These are phyloP conservation scores for Coemansia sp. DNA, from an alignment of 371 early-diverging fungal species.

Conservation along the genomic window DNA sequence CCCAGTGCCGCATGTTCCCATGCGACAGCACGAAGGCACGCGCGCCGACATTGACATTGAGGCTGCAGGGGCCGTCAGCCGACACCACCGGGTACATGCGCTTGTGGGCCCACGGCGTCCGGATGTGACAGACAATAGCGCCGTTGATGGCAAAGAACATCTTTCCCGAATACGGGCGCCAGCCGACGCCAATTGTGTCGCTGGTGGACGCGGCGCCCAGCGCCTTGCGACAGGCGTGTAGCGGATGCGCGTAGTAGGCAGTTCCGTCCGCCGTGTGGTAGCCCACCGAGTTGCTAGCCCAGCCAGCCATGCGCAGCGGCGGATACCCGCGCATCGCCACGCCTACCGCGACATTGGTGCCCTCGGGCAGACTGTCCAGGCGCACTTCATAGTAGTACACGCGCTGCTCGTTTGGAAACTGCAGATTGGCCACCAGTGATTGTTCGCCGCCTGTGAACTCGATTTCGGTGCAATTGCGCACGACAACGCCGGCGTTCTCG, in stretches of 20 bases:
- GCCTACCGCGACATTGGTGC: conserved; percentile 43
- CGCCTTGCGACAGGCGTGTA: conserved; percentile 21
- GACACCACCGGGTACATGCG: conserved; percentile 48
- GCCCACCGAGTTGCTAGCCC: conserved; percentile 40
- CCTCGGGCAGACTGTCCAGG: conserved; percentile 22
- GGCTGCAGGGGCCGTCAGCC: conserved; percentile 46
- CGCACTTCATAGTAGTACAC: conserved; percentile 48
- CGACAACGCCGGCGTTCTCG: conserved; percentile 25
- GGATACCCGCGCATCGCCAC: conserved; percentile 42
- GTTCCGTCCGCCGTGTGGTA: conserved; percentile 37
- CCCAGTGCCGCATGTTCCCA: conserved; percentile 51
- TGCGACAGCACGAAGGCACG: conserved; percentile 49
- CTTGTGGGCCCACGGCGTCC: conserved; percentile 43
- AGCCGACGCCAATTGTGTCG: conserved; percentile 47
- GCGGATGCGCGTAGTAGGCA: conserved; percentile 36
- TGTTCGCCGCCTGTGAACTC: conserved; percentile 38
- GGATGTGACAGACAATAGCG: conserved; percentile 35
- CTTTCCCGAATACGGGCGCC: conserved; percentile 47
- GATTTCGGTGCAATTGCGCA: conserved; percentile 31
- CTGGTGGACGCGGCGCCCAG: conserved; percentile 17
- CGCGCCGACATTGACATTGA: conserved; percentile 44
- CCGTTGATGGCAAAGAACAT: conserved; percentile 44
- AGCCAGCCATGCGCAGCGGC: conserved; percentile 46
- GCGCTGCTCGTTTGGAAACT: conserved; percentile 47
- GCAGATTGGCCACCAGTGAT: conserved; percentile 38